Conservation (phyloP, 345 rosid genomes). For the Gossypium sturtianum region DNA sequence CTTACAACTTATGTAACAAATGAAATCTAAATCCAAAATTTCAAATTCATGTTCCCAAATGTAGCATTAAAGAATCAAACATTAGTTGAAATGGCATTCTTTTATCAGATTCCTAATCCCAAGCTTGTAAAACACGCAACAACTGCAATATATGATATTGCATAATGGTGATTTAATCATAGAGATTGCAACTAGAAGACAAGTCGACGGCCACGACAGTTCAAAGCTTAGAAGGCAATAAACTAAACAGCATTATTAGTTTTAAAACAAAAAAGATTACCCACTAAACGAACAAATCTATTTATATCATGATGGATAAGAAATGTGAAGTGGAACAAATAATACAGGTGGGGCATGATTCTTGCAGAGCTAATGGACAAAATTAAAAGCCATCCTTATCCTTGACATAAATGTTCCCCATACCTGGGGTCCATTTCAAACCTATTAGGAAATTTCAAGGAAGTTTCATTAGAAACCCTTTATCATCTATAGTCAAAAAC, state of each 20-base stretch:
- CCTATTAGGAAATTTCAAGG: conserved; percentile 27
- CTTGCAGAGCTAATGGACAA: neutral
- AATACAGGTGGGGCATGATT: neutral
- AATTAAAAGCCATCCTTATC: neutral
- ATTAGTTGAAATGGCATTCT: neutral
- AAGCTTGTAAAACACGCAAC: neutral
- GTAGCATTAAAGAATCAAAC: neutral
- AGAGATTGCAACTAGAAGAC: neutral
- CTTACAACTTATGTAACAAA: too few species aligned
- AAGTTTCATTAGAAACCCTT: conserved; percentile 24
- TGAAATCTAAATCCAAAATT: too few species aligned
- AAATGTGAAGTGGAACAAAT: neutral
- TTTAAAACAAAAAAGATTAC: neutral
- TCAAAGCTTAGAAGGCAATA: neutral
- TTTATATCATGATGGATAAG: neutral
- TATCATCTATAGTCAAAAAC: neutral
- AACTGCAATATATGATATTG: neutral
- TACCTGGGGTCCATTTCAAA: neutral
- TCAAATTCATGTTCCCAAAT: too few species aligned
- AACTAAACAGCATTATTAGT: neutral
- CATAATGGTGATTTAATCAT: neutral
- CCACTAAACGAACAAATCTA: neutral
- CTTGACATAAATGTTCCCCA: neutral
- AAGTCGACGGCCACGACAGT: neutral
- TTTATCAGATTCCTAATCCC: neutral